phyloP scores from a whole-genome alignment of 805 yeast species.

The Kuraishia piskuri region DNA sequence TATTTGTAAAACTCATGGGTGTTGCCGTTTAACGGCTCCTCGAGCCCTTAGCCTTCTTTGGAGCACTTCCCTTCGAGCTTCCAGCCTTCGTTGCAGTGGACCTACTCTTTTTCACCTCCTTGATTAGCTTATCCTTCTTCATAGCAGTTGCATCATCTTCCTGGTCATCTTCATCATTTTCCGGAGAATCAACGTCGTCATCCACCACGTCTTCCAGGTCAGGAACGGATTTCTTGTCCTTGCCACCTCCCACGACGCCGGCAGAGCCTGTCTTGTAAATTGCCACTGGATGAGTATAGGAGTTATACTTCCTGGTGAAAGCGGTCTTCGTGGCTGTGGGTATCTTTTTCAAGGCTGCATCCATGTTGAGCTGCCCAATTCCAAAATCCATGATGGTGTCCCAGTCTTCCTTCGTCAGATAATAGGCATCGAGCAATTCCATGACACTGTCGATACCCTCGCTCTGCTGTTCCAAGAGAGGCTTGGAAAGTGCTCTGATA shows the following conservation, averaged over 20 bases:
- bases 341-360: conserved; percentile 44
- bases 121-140: conserved; percentile 57
- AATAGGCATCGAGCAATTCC: conserved; percentile 74
- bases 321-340: conserved; percentile 76
- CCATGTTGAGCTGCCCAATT: conserved; percentile 47
- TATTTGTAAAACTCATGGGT: no score
- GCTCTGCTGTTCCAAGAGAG: conserved; percentile 45
- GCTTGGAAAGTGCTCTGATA: conserved; percentile 45
- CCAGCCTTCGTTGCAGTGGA: conserved; percentile 6
- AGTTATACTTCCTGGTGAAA: conserved; percentile 80
- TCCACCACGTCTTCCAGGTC: conserved; percentile 68
- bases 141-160: conserved; percentile 37
- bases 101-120: conserved; percentile 30
- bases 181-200: conserved; percentile 36
- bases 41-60: neutral
- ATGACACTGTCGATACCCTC: conserved; percentile 64
- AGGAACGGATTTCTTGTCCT: conserved; percentile 31
- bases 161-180: conserved; percentile 32
- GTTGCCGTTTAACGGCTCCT: no score
- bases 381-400: conserved; percentile 79
- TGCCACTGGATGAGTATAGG: conserved; percentile 72
- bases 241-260: conserved; percentile 27
- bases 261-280: conserved; percentile 68
- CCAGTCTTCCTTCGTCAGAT: conserved; percentile 86
- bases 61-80: neutral